phyloP scores from a whole-genome alignment of 768 basidiomycete genomes.

The Macrolepiota albuminosa region DNA sequence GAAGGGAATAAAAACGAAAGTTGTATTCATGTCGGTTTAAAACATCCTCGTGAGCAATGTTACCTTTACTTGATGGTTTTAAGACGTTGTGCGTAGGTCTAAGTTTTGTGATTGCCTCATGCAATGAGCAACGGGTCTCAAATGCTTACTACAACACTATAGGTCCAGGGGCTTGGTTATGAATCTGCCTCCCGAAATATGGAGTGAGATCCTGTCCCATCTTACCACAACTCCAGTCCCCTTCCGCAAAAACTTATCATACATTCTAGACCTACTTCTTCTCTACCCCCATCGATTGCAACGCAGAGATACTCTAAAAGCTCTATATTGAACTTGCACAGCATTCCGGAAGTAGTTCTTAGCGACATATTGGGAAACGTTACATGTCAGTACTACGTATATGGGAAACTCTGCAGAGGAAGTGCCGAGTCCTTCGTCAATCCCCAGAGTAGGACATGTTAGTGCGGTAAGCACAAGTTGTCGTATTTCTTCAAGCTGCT shows the following conservation, averaged over 20 bases:
- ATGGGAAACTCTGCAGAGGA: neutral
- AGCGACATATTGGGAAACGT: neutral
- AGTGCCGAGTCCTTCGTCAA: neutral
- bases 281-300: neutral
- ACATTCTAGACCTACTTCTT: neutral
- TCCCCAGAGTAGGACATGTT: neutral
- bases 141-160: neutral
- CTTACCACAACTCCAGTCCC: neutral
- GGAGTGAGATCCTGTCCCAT: neutral
- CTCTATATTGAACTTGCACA: neutral
- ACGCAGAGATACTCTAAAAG: neutral
- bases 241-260: neutral
- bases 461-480: neutral
- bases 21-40: no score
- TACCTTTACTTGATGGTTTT: no score
- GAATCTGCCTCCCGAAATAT: neutral
- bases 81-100: no score
- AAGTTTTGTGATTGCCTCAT: neutral
- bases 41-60: no score
- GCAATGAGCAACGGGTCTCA: neutral
- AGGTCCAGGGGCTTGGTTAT: neutral
- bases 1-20: no score
- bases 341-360: neutral
- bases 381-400: neutral
- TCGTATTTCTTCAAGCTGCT: neutral